Base-by-base conservation (phyloP, 768 basidiomycete species). In the Mycena galericulata region DNA sequence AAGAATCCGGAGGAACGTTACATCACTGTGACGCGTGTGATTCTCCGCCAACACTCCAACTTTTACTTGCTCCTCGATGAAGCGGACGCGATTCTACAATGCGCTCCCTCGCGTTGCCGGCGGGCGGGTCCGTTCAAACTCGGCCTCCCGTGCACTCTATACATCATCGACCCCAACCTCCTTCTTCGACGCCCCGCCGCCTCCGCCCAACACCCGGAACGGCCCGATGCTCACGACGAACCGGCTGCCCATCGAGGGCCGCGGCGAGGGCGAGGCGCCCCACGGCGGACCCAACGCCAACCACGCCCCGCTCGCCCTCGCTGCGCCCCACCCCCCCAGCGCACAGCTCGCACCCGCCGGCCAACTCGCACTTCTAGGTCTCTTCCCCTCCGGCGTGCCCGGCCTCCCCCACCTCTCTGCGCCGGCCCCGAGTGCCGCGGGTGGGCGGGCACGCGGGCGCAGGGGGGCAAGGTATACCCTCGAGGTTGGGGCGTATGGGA, bases 401-500 rank as follows among this genome's bases (percentile, higher is more conserved):
- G 64, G 69, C 75, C n/a, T 75, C 74, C 29, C 76, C 76, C 41
- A n/a, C n/a, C n/a, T 75, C 75, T 24, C 76, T 73, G 47, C 75
- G 30, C 72, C 77, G 9, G 61, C 75, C 1, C 53, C 79, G 56
- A 61, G 76, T 67, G 41, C 79, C 54, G 62, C 76, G 67, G 38
- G 77, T 68, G 18, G 75, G 43, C 76, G 76, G 46, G 76, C 74
- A 49, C 78, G 41, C 51, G 76, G 78, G 69, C 72, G 79, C 8
- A 75, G 76, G n/a, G 75, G 78, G 9, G 75, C 77, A 32, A 74
- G 76, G 24, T 86, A 83, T 69, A 80, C 80, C 34, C 85, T 96
- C 38, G 90, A 94, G 55, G 89, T 91, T 17, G 94, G 92, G 18
- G 94, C 94, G 15, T 95, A 93, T 71, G 95, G 95, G 6, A 93